Evolutionary conservation across 257 asterid species (phyloP).

Genomic region (Striga asiatica): DNA sequence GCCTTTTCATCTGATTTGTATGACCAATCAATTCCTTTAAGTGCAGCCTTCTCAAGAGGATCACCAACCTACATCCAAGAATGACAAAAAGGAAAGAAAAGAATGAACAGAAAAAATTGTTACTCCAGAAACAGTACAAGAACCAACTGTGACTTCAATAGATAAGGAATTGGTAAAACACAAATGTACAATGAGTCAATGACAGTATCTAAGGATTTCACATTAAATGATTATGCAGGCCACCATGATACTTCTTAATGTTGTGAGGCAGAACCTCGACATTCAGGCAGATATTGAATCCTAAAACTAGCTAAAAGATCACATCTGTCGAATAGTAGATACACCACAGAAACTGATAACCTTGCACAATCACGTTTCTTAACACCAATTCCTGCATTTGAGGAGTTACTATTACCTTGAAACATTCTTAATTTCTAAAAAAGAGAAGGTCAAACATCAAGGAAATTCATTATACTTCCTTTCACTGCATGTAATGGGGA

Average conservation of each 20-base stretch:
- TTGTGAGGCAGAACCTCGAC: not conserved
- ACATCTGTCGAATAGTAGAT: not conserved
- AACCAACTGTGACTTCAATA: not conserved
- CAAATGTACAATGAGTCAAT: too few species aligned
- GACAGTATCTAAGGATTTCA: not conserved
- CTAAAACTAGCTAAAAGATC: not conserved
- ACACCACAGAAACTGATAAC: not conserved
- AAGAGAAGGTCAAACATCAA: not conserved
- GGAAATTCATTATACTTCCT: constrained; percentile 2
- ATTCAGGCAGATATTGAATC: not conserved
- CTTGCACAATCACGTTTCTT: not conserved
- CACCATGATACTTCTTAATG: not conserved
- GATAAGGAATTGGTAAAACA: too few species aligned
- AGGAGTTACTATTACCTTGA: not conserved
- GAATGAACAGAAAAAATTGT: constrained; percentile 10
- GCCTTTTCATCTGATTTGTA: constrained; percentile 97
- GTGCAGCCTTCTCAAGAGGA: constrained; percentile 99
- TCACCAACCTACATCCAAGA: constrained; percentile 81
- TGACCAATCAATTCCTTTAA: constrained; percentile 87
- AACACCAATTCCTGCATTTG: not conserved
- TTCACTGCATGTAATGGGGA: not conserved
- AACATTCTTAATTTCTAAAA: not conserved
- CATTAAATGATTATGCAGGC: constrained; percentile 1
- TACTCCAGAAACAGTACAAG: constrained; percentile 11
- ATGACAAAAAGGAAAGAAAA: too few species aligned